phyloP scores from a whole-genome alignment of 352 stramenopile genomes.

The Globisporangium emineosum region DNA sequence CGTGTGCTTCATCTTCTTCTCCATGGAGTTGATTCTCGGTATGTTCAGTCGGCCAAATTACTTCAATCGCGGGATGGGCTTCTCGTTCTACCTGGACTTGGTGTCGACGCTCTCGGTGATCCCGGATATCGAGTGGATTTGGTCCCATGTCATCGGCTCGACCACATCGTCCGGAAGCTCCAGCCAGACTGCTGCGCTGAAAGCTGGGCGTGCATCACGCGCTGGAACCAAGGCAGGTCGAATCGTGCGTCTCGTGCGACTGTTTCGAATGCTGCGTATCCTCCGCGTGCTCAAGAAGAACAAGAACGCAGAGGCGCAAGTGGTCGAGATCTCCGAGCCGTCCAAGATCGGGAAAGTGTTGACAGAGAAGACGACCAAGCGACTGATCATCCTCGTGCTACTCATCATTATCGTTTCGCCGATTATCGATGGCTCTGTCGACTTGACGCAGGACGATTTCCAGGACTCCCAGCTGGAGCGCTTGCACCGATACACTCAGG shows the following conservation, averaged over 20 bases:
- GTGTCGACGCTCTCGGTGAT: constrained; percentile 92
- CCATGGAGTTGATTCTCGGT: constrained; percentile 59
- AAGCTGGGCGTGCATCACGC: constrained; percentile 81
- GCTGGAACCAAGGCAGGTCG: constrained; percentile 85
- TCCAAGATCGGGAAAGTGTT: constrained; percentile 94
- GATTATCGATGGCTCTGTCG: constrained; percentile 74
- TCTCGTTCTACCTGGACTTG: constrained; percentile 93
- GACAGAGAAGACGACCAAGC: constrained; percentile 92
- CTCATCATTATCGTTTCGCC: constrained; percentile 85
- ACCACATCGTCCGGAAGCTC: constrained; percentile 19
- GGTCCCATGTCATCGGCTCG: constrained; percentile 50
- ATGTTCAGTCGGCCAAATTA: constrained; percentile 77
- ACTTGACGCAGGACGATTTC: constrained; percentile 72
- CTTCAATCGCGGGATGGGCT: constrained; percentile 67
- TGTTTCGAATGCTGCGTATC: constrained; percentile 91
- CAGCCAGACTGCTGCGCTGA: constrained; percentile 64
- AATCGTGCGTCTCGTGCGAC: constrained; percentile 90
- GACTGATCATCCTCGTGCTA: constrained; percentile 90
- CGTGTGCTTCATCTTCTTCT: constrained; percentile 74
- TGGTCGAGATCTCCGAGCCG: constrained; percentile 75
- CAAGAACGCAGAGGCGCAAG: constrained; percentile 54
- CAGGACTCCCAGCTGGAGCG: constrained; percentile 73
- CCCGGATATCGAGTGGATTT: constrained; percentile 88
- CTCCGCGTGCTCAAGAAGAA: constrained; percentile 81
- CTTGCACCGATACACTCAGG: constrained; percentile 77